A percentile compares a stretch with the other conserved stretches of the same genome.
phyloP scores from a whole-genome alignment of 257 asterid species.

The Solanum dulcamara region DNA sequence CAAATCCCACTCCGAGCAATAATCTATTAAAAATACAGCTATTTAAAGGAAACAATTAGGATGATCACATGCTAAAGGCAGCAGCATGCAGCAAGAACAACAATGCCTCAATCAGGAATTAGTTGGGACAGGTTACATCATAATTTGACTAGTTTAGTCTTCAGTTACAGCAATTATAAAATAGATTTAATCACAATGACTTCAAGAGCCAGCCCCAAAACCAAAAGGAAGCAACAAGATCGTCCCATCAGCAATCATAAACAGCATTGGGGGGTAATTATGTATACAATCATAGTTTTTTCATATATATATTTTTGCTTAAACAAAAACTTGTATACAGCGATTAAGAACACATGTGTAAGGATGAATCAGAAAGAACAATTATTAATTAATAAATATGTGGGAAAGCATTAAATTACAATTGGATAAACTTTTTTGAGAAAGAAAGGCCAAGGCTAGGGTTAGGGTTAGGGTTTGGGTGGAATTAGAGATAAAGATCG shows the following conservation, averaged over 20 bases:
- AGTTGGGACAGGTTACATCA: not conserved
- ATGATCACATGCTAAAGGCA: not conserved
- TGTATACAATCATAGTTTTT: not conserved
- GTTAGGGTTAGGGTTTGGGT: not conserved
- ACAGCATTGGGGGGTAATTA: not conserved
- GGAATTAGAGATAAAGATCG: not conserved
- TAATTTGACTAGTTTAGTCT: not conserved
- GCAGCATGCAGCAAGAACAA: not conserved
- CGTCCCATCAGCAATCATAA: not conserved
- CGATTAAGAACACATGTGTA: not conserved
- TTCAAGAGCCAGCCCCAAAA: not conserved
- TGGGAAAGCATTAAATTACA: not conserved
- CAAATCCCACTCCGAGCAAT: not conserved
- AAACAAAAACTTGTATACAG: not conserved
- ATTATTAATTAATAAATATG: not conserved
- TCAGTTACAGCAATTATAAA: not conserved
- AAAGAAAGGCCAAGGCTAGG: not conserved
- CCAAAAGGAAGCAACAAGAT: not conserved
- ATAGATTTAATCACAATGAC: not conserved
- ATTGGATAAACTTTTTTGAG: not conserved
- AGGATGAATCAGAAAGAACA: not conserved
- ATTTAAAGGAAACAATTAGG: not conserved
- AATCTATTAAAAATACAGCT: not conserved
- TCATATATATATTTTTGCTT: too few species aligned
- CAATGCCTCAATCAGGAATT: not conserved